Conservation (phyloP, 139 green algal species). For the Edaphochlamys debaryana region DNA sequence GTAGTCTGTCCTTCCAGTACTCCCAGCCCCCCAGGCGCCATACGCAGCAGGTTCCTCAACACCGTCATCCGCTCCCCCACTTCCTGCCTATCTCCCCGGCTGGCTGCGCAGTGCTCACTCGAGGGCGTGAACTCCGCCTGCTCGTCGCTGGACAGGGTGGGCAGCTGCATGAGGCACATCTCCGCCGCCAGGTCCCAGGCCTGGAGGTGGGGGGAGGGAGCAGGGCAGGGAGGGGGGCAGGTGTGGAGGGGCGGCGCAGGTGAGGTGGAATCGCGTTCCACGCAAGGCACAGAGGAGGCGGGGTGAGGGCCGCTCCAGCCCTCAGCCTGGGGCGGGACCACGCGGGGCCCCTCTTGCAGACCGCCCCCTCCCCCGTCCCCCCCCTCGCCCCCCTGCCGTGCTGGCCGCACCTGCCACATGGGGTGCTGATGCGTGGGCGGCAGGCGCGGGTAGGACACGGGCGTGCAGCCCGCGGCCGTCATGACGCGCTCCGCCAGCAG, state of each 20-base stretch:
- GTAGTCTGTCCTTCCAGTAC: no score
- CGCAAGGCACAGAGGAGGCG: no score
- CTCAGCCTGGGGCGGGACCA: no score
- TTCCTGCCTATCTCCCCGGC: neutral
- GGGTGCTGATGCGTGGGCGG: slow-evolving; percentile 95
- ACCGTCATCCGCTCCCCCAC: neutral
- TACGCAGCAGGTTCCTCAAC: no score
- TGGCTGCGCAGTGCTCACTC: slow-evolving; percentile 6
- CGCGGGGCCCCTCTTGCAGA: no score
- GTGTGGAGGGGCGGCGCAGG: no score
- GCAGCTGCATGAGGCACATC: slow-evolving; percentile 92
- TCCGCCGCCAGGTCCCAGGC: slow-evolving; percentile 95
- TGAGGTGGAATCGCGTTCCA: no score
- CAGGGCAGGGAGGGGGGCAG: no score
- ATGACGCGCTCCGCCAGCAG: slow-evolving; percentile 98
- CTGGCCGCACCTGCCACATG: slow-evolving; percentile 86
- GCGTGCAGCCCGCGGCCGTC: slow-evolving; percentile 84
- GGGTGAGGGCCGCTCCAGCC: no score
- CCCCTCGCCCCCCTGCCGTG: no score
- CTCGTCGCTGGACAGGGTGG: slow-evolving; percentile 50
- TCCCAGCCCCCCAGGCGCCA: no score
- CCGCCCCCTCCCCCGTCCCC: no score
- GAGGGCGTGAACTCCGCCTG: slow-evolving; percentile 67
- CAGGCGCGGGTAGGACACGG: slow-evolving; percentile 87
- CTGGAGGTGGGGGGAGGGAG: slow-evolving; percentile 7